Conservation (phyloP, 2,329 filamentous ascomycete genomes). For the Coniella vitis region DNA sequence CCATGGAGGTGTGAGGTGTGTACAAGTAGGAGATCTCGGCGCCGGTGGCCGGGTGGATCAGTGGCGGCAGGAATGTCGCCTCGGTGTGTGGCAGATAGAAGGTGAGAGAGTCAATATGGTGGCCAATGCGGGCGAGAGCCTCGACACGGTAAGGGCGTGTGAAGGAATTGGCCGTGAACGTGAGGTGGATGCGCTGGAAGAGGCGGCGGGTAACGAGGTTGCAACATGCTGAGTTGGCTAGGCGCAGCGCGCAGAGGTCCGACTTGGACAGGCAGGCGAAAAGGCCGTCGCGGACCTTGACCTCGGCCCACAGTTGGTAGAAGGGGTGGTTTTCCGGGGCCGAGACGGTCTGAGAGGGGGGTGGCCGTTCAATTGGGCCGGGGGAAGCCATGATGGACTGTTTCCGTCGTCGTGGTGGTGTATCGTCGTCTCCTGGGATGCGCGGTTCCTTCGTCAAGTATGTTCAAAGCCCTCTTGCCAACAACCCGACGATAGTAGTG, state of each 20-base stretch:
- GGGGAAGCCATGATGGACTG: background rate
- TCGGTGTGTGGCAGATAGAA: conserved; percentile 71
- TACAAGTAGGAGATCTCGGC: conserved; percentile 77
- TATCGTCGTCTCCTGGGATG: too few species aligned
- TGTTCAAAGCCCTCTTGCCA: too few species aligned
- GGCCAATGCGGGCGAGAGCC: conserved; percentile 70
- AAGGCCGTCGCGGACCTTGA: conserved; percentile 42
- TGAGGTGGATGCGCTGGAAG: conserved; percentile 62
- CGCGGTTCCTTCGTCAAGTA: too few species aligned
- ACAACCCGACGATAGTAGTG: too few species aligned
- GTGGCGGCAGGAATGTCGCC: conserved; percentile 78
- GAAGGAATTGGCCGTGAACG: conserved; percentile 68
- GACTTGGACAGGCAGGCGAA: conserved; percentile 42
- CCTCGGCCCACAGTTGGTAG: conserved; percentile 49
- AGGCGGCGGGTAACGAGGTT: conserved; percentile 62
- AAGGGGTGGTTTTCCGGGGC: conserved; percentile 43
- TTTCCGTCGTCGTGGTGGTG: background rate
- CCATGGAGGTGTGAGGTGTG: conserved; percentile 64
- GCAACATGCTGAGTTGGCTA: conserved; percentile 63
- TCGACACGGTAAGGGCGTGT: conserved; percentile 66
- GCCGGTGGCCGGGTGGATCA: conserved; percentile 70
- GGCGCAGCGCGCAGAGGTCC: conserved; percentile 54
- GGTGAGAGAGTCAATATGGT: conserved; percentile 69
- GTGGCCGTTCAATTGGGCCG: background rate
- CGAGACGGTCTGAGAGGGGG: conserved; percentile 17